Evolutionary conservation across 495 filamentous ascomycete species (phyloP).

Genomic region (Alectoria sarmentosa): DNA sequence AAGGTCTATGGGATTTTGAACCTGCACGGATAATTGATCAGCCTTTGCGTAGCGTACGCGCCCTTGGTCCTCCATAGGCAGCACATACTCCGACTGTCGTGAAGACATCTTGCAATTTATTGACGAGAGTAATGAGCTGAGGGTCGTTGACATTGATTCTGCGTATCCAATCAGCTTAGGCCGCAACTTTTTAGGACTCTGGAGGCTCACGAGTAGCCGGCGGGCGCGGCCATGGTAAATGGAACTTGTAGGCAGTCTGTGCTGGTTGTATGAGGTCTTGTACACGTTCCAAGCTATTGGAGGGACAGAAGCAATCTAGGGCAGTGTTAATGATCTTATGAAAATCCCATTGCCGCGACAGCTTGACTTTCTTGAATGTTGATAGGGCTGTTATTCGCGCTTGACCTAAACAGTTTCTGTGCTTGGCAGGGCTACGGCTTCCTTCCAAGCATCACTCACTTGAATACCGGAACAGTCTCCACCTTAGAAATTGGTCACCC

Average conservation of each 20-base stretch:
- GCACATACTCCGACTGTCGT: conserved; percentile 88
- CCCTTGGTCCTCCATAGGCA: background rate
- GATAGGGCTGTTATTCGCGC: conserved; percentile 6
- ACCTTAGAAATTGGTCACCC: too few species aligned
- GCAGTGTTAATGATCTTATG: background rate
- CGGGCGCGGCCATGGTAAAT: conserved; percentile 26
- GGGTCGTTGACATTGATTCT: conserved; percentile 80
- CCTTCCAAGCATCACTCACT: background rate
- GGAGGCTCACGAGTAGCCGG: conserved; percentile 25
- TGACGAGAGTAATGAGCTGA: conserved; percentile 84
- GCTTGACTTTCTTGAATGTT: background rate
- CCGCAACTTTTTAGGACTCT: background rate
- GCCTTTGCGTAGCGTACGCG: background rate
- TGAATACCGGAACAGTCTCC: too few species aligned
- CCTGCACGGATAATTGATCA: conserved; percentile 38
- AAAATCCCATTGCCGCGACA: conserved; percentile 5
- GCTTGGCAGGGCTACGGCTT: background rate
- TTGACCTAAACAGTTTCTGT: background rate
- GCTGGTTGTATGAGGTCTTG: too few species aligned
- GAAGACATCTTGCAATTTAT: conserved; percentile 99
- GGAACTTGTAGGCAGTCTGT: conserved; percentile 4
- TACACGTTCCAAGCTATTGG: background rate
- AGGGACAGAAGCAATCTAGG: background rate
- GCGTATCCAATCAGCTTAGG: conserved; percentile 23
- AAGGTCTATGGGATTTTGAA: conserved; percentile 97